These are phyloP conservation scores for Colletotrichum eremochloae DNA, from an alignment of 2,329 filamentous ascomycete species.

Conservation along the genomic window DNA sequence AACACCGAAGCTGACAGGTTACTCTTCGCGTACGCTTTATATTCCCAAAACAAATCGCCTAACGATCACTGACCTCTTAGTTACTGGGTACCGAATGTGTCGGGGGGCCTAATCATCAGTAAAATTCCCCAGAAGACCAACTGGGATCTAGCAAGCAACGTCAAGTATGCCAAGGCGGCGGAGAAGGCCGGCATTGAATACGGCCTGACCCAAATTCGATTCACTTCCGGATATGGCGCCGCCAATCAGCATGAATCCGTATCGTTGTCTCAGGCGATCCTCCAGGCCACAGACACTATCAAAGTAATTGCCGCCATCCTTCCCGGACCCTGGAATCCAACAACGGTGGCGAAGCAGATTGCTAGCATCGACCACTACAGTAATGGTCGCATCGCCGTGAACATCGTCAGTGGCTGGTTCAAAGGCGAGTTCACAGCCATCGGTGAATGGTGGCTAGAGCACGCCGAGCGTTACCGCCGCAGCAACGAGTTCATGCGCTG, in stretches of 20 bases:
- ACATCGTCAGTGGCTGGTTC: constrained; percentile 68
- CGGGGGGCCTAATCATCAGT: constrained; percentile 64
- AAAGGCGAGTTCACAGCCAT: constrained; percentile 64
- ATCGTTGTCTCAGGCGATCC: constrained; percentile 63
- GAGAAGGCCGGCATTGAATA: constrained; percentile 65
- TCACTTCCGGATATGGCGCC: constrained; percentile 64
- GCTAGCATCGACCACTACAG: constrained; percentile 66
- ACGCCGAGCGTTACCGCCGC: constrained; percentile 64
- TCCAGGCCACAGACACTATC: constrained; percentile 60
- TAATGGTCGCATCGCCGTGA: constrained; percentile 64
- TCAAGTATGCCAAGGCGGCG: constrained; percentile 62
- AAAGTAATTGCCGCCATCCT: constrained; percentile 66
- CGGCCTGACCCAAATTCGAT: constrained; percentile 65
- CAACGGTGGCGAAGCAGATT: constrained; percentile 66
- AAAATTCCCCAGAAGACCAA: constrained; percentile 64
- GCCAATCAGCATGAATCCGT: constrained; percentile 66
- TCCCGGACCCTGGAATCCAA: constrained; percentile 64
- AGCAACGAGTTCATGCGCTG: constrained; percentile 65
- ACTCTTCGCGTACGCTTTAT: constrained; percentile 44
- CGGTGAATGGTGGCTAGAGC: constrained; percentile 68
- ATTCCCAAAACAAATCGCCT: not conserved
- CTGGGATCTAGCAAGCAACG: constrained; percentile 63
- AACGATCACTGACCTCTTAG: constrained; percentile 45
- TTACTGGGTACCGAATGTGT: constrained; percentile 68
- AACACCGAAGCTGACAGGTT: constrained; percentile 40